Evolutionary conservation across 2,329 filamentous ascomycete genomes (phyloP), one percentile per base, ranked within the genome.

Genomic region (Cladosporium halotolerans): DNA sequence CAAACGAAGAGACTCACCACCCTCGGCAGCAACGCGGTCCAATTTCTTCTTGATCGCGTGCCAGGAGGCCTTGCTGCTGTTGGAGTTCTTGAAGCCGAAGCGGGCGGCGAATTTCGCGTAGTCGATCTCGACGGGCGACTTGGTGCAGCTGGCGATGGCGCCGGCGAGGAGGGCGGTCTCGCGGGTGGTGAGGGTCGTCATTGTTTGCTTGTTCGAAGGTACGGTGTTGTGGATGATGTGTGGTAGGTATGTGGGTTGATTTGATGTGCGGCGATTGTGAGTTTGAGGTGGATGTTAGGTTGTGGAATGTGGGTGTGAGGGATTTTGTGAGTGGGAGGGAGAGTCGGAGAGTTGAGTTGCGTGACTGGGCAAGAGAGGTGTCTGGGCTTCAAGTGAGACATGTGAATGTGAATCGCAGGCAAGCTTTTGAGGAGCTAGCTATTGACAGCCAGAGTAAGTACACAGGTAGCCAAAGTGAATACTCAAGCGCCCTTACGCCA

Each of bases 1-100:
- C 9, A 3, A 13, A 39, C 2, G n/a, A 13, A 3, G 6, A 4
- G 9, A 39, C 36, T 39, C 16, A 11, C 23, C 23, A 45, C 31
- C 33, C 13, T 33, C 44, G 10, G 28, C 44, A 34, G 8, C 31
- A 9, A 34, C 16, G 8, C 28, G 11, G n/a, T 46, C 31, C 28
- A 46, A n/a, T 18, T 46, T 46, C 44, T 46, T 46, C 31, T 36
- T 34, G 19, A 46, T 14, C 31, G 16, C 33, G 28, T 33, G 33
- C 44, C 44, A 46, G 11, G 44, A 13, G 28, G 31, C 33, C n/a
- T 16, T 34, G 44, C 10, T 31, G 23, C 44, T 46, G 31, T 78
- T 75, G 9, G 76, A 80, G 28, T 47, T 55, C 14, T 53, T 49
- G 28, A 58, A 47, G 36, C 60, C 59, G 13, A 53, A 45, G 28